Conservation (phyloP, 2,329 filamentous ascomycete species). For the Claviceps sp. region DNA sequence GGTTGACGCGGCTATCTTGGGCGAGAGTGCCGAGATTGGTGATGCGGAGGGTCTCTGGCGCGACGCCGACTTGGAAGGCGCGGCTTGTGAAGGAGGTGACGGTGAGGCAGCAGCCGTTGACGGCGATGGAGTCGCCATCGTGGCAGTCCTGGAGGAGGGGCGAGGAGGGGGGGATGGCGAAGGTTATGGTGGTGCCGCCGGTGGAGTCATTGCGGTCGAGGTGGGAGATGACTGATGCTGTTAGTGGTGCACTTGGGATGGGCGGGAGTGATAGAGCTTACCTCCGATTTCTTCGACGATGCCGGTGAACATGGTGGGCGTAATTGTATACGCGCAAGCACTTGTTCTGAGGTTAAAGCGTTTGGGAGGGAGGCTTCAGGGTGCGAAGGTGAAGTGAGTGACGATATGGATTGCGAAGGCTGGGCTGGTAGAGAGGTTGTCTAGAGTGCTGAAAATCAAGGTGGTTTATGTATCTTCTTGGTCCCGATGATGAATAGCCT, state of each 20-base stretch:
- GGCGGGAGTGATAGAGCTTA: conserved; percentile 31
- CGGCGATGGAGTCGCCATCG: conserved; percentile 82
- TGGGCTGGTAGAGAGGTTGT: no score
- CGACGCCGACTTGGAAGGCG: conserved; percentile 81
- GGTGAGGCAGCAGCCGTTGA: conserved; percentile 94
- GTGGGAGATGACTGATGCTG: conserved; percentile 60
- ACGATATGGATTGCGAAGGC: no score
- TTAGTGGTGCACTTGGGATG: conserved; percentile 1
- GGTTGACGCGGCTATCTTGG: conserved; percentile 61
- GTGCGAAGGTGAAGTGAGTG: no score
- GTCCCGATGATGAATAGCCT: no score
- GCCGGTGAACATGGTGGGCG: conserved; percentile 74
- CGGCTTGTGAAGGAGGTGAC: conserved; percentile 46
- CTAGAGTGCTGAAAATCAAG: no score
- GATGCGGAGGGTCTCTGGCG: conserved; percentile 87
- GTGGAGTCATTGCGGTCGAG: conserved; percentile 71
- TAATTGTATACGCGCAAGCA: background rate
- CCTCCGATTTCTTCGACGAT: conserved; percentile 88
- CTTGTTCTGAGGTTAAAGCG: no score
- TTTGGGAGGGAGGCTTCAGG: no score
- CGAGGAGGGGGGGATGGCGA: conserved; percentile 52
- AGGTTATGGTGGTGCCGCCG: conserved; percentile 81
- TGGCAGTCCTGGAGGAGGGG: conserved; percentile 72
- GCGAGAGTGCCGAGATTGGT: conserved; percentile 78
- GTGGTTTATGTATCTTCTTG: no score